Evolutionary conservation across 1,284 basidiomycete genomes (phyloP).

Genomic region (Meira nashicola): DNA sequence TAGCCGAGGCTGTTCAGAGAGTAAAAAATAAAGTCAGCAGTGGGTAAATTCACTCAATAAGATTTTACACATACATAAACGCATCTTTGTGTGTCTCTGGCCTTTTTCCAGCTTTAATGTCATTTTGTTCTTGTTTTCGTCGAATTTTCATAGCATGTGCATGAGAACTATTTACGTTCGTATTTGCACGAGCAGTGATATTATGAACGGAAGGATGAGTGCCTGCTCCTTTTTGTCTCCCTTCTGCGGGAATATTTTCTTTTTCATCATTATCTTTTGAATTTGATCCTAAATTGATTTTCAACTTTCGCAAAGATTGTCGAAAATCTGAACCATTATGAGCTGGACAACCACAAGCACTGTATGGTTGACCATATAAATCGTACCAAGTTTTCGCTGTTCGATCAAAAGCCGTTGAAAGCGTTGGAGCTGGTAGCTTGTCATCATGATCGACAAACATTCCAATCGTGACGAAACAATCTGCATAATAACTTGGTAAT

Average conservation of each 20-base stretch:
- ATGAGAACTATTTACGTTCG: not conserved
- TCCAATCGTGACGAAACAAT: slow-evolving; percentile 24
- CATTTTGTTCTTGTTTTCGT: not conserved
- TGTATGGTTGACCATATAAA: slow-evolving; percentile 30
- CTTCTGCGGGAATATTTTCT: slow-evolving; percentile 1
- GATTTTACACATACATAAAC: not conserved
- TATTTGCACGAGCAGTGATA: slow-evolving; percentile 10
- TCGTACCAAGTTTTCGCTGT: slow-evolving; percentile 30
- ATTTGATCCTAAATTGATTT: slow-evolving; percentile 13
- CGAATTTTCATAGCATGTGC: not conserved
- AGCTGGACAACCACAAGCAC: slow-evolving; percentile 31
- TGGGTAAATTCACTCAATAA: not conserved
- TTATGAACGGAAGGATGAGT: slow-evolving; percentile 31
- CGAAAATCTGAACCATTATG: slow-evolving; percentile 12
- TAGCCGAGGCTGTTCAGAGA: not conserved
- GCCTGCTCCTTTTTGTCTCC: slow-evolving; percentile 6
- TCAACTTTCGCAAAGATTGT: slow-evolving; percentile 18
- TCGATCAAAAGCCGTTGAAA: slow-evolving; percentile 31
- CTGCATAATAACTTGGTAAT: slow-evolving; percentile 19
- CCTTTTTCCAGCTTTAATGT: not conserved
- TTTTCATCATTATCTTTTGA: slow-evolving; percentile 23
- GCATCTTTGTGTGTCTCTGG: not conserved
- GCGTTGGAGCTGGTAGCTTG: slow-evolving; percentile 31
- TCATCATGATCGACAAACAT: slow-evolving; percentile 44
- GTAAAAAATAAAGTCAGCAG: not conserved